Conservation (phyloP, 495 filamentous ascomycete genomes). For the Monascus purpureus region DNA sequence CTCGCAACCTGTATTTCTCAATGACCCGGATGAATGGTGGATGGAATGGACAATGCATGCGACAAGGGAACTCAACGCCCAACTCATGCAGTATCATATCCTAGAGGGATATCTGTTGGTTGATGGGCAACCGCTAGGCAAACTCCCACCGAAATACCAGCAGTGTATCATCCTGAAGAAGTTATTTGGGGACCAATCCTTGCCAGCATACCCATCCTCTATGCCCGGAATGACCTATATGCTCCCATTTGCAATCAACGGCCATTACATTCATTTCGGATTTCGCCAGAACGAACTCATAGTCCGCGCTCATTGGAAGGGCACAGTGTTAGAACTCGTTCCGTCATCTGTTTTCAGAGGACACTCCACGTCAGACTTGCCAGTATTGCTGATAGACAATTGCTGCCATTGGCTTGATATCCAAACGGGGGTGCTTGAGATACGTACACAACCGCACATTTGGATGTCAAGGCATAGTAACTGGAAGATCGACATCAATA, state of each 20-base stretch:
- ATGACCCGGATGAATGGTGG: conserved; percentile 10
- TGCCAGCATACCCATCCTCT: conserved; percentile 28
- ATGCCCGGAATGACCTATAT: conserved; percentile 32
- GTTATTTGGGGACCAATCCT: conserved; percentile 27
- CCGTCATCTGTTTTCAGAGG: conserved; percentile 21
- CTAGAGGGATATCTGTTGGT: conserved; percentile 43
- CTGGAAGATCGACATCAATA: conserved; percentile 18
- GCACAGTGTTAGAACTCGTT: conserved; percentile 28
- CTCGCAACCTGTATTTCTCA: background rate
- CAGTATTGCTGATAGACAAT: conserved; percentile 27
- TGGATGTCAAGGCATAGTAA: conserved; percentile 22
- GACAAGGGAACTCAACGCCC: conserved; percentile 3
- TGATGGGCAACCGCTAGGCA: conserved; percentile 34
- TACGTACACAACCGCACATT: conserved; percentile 6
- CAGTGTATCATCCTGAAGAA: conserved; percentile 21
- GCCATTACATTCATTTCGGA: conserved; percentile 27
- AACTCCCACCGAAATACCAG: conserved; percentile 34
- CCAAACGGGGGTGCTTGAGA: conserved; percentile 24
- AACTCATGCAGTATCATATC: conserved; percentile 35
- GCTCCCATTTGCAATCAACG: conserved; percentile 10
- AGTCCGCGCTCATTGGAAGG: conserved; percentile 5
- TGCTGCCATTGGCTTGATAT: conserved; percentile 48
- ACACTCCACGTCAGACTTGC: conserved; percentile 20
- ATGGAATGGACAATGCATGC: conserved; percentile 10
- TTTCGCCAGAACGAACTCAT: conserved; percentile 14